These are phyloP conservation scores for Termitomyces titanicus DNA, from an alignment of 768 basidiomycete species.

Conservation along the genomic window DNA sequence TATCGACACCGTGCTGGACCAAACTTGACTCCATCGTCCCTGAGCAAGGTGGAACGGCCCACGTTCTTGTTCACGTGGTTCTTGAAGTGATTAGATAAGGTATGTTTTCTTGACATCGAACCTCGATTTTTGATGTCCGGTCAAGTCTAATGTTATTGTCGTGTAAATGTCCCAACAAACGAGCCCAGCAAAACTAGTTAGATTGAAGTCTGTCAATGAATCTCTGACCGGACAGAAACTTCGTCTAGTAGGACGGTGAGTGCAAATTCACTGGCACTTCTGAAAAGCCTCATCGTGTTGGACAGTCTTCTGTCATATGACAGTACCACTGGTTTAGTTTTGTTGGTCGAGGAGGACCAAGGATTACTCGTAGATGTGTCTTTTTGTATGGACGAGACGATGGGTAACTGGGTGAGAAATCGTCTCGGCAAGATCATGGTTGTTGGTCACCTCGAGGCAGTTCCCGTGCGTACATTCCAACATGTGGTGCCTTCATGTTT, in stretches of 20 bases:
- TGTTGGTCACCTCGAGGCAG: slow-evolving; percentile 54
- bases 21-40: no score
- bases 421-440: slow-evolving; percentile 47
- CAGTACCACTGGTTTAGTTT: slow-evolving; percentile 36
- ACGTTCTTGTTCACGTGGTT: no score
- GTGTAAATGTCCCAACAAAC: slow-evolving; percentile 45
- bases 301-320: slow-evolving; percentile 59
- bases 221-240: slow-evolving; percentile 47
- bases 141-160: background rate
- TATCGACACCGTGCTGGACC: no score
- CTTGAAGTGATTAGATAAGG: background rate
- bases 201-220: slow-evolving; percentile 36
- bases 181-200: slow-evolving; percentile 42
- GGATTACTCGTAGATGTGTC: slow-evolving; percentile 56
- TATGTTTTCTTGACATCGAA: no score
- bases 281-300: background rate
- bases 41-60: no score
- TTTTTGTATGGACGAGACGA: slow-evolving; percentile 42
- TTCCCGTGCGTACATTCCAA: slow-evolving; percentile 7
- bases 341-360: slow-evolving; percentile 47
- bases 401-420: slow-evolving; percentile 49
- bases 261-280: background rate
- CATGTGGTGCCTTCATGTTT: slow-evolving; percentile 7
- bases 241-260: slow-evolving; percentile 58
- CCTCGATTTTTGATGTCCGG: no score